Percentiles rank a stretch among this genome's conserved stretches.
phyloP scores from a whole-genome alignment of 441 rosid genomes.

The Melastoma candidum region DNA sequence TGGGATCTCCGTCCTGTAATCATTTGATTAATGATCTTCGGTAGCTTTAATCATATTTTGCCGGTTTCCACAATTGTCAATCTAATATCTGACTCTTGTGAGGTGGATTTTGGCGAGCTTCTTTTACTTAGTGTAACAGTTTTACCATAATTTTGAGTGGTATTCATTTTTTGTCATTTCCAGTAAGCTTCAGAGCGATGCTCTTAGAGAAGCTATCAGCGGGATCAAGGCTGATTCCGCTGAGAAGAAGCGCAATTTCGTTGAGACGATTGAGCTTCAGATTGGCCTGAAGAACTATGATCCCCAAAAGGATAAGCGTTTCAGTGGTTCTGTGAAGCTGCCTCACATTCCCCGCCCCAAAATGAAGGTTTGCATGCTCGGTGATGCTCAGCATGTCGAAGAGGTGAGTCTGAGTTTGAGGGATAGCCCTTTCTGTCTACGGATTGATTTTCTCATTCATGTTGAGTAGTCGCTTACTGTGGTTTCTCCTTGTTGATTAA shows the following conservation, averaged over 20 bases:
- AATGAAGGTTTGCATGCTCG: conserved; percentile 99
- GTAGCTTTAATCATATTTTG: too few relatives aligned
- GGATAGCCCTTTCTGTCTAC: too few relatives aligned
- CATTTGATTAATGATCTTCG: too few relatives aligned
- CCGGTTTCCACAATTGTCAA: too few relatives aligned
- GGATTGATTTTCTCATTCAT: too few relatives aligned
- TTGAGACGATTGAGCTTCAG: conserved; percentile 91
- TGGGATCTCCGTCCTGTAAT: too few relatives aligned
- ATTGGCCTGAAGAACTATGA: conserved; percentile 94
- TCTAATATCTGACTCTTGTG: too few relatives aligned
- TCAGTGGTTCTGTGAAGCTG: conserved; percentile 86
- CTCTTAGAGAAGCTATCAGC: conserved; percentile 71
- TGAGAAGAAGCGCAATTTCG: conserved; percentile 72
- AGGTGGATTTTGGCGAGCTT: too few relatives aligned
- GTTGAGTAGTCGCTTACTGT: background rate
- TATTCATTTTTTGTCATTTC: background rate
- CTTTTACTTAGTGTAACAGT: too few relatives aligned
- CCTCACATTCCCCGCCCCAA: conserved; percentile 96
- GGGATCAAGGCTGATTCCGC: conserved; percentile 29
- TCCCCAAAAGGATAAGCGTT: conserved; percentile 94
- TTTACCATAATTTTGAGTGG: too few relatives aligned
- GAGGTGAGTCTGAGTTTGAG: conserved; percentile 34
- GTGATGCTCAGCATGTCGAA: conserved; percentile 96
- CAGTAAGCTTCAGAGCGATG: conserved; percentile 93
- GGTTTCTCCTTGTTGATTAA: background rate